Evolutionary conservation across 2,329 filamentous ascomycete species (phyloP).

Genomic region (Fusarium equiseti): DNA sequence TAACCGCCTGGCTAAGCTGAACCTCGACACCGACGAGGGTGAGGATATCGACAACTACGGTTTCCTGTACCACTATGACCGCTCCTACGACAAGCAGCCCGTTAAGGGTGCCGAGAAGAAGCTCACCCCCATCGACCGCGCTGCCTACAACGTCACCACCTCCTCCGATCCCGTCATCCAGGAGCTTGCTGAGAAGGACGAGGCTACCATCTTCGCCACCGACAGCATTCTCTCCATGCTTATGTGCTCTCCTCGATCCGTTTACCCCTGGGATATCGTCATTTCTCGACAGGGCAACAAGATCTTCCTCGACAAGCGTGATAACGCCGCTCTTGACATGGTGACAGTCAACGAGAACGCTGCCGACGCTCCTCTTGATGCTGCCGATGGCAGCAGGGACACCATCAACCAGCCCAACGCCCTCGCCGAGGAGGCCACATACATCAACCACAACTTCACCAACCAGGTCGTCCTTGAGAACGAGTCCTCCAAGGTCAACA

Average conservation of each 20-base stretch:
- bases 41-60: slow-evolving; percentile 96
- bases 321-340: slow-evolving; percentile 94
- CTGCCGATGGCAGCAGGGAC: slow-evolving; percentile 92
- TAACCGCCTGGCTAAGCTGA: slow-evolving; percentile 93
- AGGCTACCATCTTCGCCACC: slow-evolving; percentile 96
- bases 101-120: slow-evolving; percentile 91
- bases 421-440: slow-evolving; percentile 95
- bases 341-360: slow-evolving; percentile 99
- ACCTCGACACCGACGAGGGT: slow-evolving; percentile 92
- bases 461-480: slow-evolving; percentile 93
- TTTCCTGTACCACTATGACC: slow-evolving; percentile 99
- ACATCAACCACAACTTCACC: slow-evolving; percentile 99
- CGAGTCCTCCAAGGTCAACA: slow-evolving; percentile 81
- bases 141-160: slow-evolving; percentile 97
- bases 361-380: slow-evolving; percentile 91
- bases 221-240: slow-evolving; percentile 98
- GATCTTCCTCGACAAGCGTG: slow-evolving; percentile 98
- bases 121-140: slow-evolving; percentile 89
- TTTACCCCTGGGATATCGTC: slow-evolving; percentile 98
- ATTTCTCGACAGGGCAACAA: slow-evolving; percentile 94
- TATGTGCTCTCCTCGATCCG: slow-evolving; percentile 96
- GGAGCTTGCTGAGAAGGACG: slow-evolving; percentile 94
- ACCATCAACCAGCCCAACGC: slow-evolving; percentile 92
- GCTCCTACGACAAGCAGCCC: slow-evolving; percentile 91
- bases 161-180: slow-evolving; percentile 97